Base-by-base conservation (phyloP, 768 basidiomycete species). In the Pulveroboletus ravenelii region DNA sequence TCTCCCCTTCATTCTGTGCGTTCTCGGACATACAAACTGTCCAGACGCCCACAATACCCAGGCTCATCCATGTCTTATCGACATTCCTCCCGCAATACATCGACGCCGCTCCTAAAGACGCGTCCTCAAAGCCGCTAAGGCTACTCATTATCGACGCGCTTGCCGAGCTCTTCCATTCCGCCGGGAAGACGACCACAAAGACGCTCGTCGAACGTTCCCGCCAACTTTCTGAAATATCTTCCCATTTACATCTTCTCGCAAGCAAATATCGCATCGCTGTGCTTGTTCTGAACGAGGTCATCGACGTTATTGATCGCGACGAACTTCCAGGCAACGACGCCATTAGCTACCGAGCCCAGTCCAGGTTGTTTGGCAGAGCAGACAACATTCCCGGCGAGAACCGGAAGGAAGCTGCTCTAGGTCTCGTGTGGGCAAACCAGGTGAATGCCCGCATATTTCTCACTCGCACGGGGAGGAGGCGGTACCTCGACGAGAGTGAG, bases 381-480 rank as follows among this genome's bases (percentile, higher is more conserved):
- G 76, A 82, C 58, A 79, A 72, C 47, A 63, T 80, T 20, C 75
- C 79, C 1, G 80, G 80, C 2, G 81, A 82, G 51, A 72, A 77
- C 50, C 68, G 65, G 40, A 92, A 93, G 62, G 88, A 95, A 67
- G 92, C 89, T 0, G 81, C 79, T 35, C 72, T 98, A 2, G 94
- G 94, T 3, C 81, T 96, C 45, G 84, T 83, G 9, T 98, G 95
- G 95, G 88, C 94, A 14, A 97, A 95, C 66, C 87, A 91, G 60
- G 75, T 98, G 50, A 94, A 95, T 58, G 78, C 77, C 5, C 80
- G 95, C 20, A 78, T 97, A 41, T 84, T 95, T 76, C 77, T 96
- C 45, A 80, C 78, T 39, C 79, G 90, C 29, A 93, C 93, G 0
- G 79, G 79, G 10, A 74, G 90, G 52, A 76, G 85, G 50, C 75